phyloP scores from a whole-genome alignment of 2,329 filamentous ascomycete genomes.

The Escovopsis sp. region DNA sequence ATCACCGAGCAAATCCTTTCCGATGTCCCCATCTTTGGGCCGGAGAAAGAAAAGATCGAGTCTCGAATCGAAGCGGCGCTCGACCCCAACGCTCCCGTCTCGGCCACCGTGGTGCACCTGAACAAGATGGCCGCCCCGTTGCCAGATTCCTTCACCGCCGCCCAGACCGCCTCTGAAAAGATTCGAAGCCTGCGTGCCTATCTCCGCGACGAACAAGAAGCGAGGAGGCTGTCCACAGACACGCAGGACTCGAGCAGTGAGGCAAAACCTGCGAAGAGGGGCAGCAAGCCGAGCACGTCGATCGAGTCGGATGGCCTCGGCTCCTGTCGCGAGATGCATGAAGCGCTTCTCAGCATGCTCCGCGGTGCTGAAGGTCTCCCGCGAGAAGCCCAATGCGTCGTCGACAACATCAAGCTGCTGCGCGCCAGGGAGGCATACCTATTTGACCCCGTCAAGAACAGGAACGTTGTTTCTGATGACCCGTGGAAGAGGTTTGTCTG shows the following conservation, averaged over 20 bases:
- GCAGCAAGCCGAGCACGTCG: conserved; percentile 19
- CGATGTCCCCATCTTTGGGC: conserved; percentile 42
- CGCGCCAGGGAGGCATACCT: conserved; percentile 48
- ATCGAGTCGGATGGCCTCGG: conserved; percentile 23
- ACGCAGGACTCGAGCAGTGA: conserved; percentile 13
- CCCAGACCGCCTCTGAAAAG: conserved; percentile 32
- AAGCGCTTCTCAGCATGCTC: conserved; percentile 34
- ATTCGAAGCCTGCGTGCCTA: conserved; percentile 30
- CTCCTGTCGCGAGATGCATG: conserved; percentile 43
- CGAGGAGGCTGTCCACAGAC: conserved; percentile 10
- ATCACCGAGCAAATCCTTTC: conserved; percentile 38
- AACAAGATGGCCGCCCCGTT: conserved; percentile 21
- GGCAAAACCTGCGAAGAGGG: conserved; percentile 10
- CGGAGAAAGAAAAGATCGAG: conserved; percentile 29
- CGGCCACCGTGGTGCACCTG: conserved; percentile 22
- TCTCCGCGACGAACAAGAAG: conserved; percentile 16
- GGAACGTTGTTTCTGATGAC: conserved; percentile 53
- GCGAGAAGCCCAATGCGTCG: conserved; percentile 33
- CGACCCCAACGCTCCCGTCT: conserved; percentile 18
- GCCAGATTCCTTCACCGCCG: conserved; percentile 26
- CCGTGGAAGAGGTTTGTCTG: conserved; percentile 66
- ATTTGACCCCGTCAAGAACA: conserved; percentile 51
- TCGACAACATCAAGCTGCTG: conserved; percentile 44
- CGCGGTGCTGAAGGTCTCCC: conserved; percentile 32
- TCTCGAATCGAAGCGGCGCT: conserved; percentile 28